Evolutionary conservation across 1,284 basidiomycete genomes (phyloP).

Genomic region (Cutaneotrichosporon cyanovorans): DNA sequence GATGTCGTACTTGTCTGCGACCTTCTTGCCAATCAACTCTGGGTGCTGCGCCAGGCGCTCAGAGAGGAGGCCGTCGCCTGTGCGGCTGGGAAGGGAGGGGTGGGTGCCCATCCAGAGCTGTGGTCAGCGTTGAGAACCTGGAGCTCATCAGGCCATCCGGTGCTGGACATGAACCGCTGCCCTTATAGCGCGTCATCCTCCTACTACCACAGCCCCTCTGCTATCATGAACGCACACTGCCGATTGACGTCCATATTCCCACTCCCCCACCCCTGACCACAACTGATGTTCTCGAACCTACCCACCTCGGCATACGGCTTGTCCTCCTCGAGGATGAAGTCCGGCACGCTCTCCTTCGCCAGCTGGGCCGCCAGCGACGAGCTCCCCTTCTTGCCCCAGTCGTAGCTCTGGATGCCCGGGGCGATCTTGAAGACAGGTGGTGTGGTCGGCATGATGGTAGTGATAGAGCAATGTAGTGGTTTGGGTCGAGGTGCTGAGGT

Average conservation of each 20-base stretch:
- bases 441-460: too few relatives aligned
- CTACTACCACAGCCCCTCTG: too few relatives aligned
- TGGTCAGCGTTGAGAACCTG: constrained; percentile 3
- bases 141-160: too few relatives aligned
- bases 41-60: constrained; percentile 60
- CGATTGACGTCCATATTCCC: too few relatives aligned
- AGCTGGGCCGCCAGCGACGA: constrained; percentile 51
- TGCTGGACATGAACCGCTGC: too few relatives aligned
- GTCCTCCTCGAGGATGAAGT: constrained; percentile 52
- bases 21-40: constrained; percentile 59
- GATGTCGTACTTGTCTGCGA: constrained; percentile 58
- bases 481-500: too few relatives aligned
- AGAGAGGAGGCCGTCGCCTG: constrained; percentile 54
- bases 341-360: constrained; percentile 48
- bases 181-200: too few relatives aligned
- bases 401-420: constrained; percentile 46
- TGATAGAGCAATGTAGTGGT: too few relatives aligned
- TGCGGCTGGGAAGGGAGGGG: constrained; percentile 70
- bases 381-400: constrained; percentile 54
- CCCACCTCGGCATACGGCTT: constrained; percentile 61
- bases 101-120: constrained; percentile 99
- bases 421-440: constrained; percentile 38
- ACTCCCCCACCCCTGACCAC: too few relatives aligned
- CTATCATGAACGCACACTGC: too few relatives aligned
- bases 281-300: constrained; percentile 1